Evolutionary conservation across 2,329 filamentous ascomycete species (phyloP).

Genomic region (Aspergillus ibericus): DNA sequence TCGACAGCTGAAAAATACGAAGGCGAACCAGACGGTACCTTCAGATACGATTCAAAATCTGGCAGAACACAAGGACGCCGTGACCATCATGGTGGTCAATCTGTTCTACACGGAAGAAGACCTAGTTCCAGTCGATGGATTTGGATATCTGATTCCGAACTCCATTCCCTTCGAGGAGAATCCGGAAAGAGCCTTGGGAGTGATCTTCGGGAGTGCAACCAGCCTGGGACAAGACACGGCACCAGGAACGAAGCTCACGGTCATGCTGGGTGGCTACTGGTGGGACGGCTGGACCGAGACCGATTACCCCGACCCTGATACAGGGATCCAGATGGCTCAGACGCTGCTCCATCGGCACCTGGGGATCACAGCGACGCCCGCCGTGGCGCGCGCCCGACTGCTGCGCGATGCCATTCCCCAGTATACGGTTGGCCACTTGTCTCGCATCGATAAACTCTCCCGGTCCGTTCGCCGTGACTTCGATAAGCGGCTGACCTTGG

Average conservation of each 20-base stretch:
- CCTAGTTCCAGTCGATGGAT: constrained; percentile 68
- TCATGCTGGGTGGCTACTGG: constrained; percentile 93
- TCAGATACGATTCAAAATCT: constrained; percentile 24
- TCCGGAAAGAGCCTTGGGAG: constrained; percentile 79
- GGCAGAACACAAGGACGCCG: constrained; percentile 55
- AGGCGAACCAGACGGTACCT: constrained; percentile 10
- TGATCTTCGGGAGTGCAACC: constrained; percentile 83
- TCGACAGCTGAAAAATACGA: constrained; percentile 20
- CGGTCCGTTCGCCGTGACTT: constrained; percentile 58
- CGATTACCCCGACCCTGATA: constrained; percentile 62
- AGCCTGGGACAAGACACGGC: constrained; percentile 57
- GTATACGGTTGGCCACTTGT: constrained; percentile 75
- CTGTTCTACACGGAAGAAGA: constrained; percentile 71
- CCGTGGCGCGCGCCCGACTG: constrained; percentile 61
- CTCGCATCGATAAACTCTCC: constrained; percentile 60
- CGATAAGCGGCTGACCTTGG: constrained; percentile 64
- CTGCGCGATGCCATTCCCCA: constrained; percentile 82
- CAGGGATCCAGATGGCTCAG: constrained; percentile 69
- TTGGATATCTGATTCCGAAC: constrained; percentile 88
- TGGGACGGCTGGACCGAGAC: constrained; percentile 65
- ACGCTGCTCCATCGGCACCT: constrained; percentile 72
- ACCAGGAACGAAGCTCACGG: constrained; percentile 78
- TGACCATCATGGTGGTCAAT: constrained; percentile 90
- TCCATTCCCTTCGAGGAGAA: constrained; percentile 70
- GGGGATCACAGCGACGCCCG: constrained; percentile 63